phyloP scores from a whole-genome alignment of 495 filamentous ascomycete genomes.

The Geopyxis carbonaria region DNA sequence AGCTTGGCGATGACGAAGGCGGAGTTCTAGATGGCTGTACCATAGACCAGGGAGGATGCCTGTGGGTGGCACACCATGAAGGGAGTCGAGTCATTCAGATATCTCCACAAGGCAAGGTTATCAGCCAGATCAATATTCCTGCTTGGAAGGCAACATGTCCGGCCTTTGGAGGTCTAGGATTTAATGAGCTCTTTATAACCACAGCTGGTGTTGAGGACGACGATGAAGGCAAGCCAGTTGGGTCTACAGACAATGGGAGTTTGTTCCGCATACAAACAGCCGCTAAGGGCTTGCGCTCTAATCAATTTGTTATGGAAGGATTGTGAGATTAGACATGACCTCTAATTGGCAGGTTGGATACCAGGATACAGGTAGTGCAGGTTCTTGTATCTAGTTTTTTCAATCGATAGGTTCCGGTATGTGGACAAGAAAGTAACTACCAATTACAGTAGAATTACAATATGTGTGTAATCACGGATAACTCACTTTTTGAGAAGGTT shows the following conservation, averaged over 20 bases:
- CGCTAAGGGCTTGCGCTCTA: conserved; percentile 38
- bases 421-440: too few species aligned
- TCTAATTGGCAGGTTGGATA: too few species aligned
- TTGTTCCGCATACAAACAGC: conserved; percentile 55
- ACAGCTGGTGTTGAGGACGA: conserved; percentile 42
- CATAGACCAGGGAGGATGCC: conserved; percentile 51
- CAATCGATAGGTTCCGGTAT: too few species aligned
- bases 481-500: too few species aligned
- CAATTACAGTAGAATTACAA: too few species aligned
- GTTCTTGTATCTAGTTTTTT: too few species aligned
- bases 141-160: conserved; percentile 56
- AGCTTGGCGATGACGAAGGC: conserved; percentile 33
- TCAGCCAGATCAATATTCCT: conserved; percentile 43
- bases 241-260: conserved; percentile 44
- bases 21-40: conserved; percentile 60
- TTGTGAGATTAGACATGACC: too few species aligned
- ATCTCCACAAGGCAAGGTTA: conserved; percentile 42
- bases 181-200: conserved; percentile 56
- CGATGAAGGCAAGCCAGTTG: conserved; percentile 38
- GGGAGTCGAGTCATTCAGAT: conserved; percentile 52
- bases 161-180: conserved; percentile 41
- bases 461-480: too few species aligned
- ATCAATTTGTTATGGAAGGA: too few species aligned
- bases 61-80: conserved; percentile 68
- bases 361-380: too few species aligned